Evolutionary conservation across 1,284 basidiomycete species (phyloP).

Genomic region (Heliocybe sulcata): DNA sequence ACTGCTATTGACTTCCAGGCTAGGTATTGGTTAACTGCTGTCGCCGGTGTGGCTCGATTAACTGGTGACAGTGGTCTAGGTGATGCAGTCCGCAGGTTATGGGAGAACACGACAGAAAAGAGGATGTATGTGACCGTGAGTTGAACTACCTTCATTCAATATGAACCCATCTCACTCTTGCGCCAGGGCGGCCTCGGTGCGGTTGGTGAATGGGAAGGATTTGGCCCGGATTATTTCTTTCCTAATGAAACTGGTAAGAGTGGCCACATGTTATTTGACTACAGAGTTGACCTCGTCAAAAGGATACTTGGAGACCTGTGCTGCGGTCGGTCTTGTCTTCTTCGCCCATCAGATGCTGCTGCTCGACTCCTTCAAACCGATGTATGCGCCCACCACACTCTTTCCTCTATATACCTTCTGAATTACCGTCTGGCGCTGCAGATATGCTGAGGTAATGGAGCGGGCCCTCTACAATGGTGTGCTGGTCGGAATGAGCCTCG

Average conservation of each 20-base stretch:
- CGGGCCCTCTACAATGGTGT: slow-evolving; percentile 15
- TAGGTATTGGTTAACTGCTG: slow-evolving; percentile 17
- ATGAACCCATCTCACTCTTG: neutral
- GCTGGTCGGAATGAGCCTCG: slow-evolving; percentile 14
- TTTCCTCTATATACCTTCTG: neutral
- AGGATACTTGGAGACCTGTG: slow-evolving; percentile 18
- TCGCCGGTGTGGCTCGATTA: slow-evolving; percentile 12
- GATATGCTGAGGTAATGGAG: slow-evolving; percentile 13
- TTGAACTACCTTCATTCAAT: neutral
- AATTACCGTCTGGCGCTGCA: neutral
- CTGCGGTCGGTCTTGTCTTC: slow-evolving; percentile 13
- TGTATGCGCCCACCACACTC: neutral
- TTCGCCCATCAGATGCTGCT: slow-evolving; percentile 17
- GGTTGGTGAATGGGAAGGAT: slow-evolving; percentile 16
- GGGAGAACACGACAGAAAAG: slow-evolving; percentile 12
- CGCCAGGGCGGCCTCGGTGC: slow-evolving; percentile 14
- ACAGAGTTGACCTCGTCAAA: neutral
- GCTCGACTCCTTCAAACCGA: slow-evolving; percentile 7
- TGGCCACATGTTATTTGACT: neutral
- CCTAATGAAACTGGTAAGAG: slow-evolving; percentile 15
- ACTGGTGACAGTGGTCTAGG: slow-evolving; percentile 10
- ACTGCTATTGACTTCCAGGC: neutral
- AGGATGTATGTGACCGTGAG: slow-evolving; percentile 17
- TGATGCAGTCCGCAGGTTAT: slow-evolving; percentile 9
- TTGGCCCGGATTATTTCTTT: slow-evolving; percentile 15